phyloP scores from a whole-genome alignment of 352 stramenopile genomes.

The Globisporangium splendens region DNA sequence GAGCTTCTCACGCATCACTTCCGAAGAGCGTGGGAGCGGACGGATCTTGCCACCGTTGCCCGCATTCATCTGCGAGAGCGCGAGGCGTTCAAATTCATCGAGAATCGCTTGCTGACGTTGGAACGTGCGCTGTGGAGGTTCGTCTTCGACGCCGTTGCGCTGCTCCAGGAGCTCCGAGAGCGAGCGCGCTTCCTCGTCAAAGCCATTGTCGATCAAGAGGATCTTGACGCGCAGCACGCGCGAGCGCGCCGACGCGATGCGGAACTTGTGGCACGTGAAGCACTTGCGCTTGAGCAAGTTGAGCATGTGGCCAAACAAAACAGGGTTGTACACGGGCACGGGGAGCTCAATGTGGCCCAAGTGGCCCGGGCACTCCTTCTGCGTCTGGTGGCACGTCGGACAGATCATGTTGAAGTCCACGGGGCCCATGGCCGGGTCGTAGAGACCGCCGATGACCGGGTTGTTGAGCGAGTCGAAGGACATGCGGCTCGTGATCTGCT shows the following conservation, averaged over 20 bases:
- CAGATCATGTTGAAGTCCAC: constrained; percentile 90
- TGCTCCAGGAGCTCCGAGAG: constrained; percentile 81
- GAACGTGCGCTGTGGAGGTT: constrained; percentile 63
- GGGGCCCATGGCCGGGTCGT: constrained; percentile 95
- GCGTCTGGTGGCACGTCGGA: constrained; percentile 94
- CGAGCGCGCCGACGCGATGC: constrained; percentile 65
- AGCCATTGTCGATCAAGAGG: constrained; percentile 88
- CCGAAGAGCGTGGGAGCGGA: constrained; percentile 55
- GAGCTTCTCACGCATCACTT: constrained; percentile 80
- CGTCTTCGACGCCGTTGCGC: constrained; percentile 84
- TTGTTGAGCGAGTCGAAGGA: constrained; percentile 96
- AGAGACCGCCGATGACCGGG: constrained; percentile 94
- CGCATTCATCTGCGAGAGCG: constrained; percentile 42
- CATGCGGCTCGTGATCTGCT: constrained; percentile 94
- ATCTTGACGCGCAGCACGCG: constrained; percentile 90
- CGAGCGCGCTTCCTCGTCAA: constrained; percentile 74
- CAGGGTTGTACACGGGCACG: constrained; percentile 97
- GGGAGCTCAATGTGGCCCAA: constrained; percentile 98
- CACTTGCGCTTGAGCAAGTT: constrained; percentile 98
- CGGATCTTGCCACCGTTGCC: constrained; percentile 25
- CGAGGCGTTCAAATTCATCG: constrained; percentile 87
- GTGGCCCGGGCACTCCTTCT: constrained; percentile 97
- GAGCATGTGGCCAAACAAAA: constrained; percentile 95
- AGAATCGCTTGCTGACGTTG: constrained; percentile 84
- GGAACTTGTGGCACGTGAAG: constrained; percentile 98